Conservation (phyloP, 768 basidiomycete genomes). For the Mycena floridula region DNA sequence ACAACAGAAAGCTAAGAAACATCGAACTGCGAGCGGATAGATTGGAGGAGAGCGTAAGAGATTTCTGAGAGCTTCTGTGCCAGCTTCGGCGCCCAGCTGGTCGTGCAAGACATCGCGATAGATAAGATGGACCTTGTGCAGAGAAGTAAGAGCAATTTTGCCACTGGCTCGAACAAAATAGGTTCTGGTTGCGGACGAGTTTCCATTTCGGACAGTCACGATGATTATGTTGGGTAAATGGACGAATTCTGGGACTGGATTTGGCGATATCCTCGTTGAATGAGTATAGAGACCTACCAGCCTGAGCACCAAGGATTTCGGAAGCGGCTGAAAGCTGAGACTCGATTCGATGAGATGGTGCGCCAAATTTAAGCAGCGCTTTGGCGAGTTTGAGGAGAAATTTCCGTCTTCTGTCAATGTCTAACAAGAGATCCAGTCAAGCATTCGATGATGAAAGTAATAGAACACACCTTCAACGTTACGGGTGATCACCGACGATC, state of each 20-base stretch:
- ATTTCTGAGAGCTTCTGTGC: conserved; percentile 57
- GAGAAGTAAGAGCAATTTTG: conserved; percentile 72
- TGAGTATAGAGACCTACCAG: conserved; percentile 32
- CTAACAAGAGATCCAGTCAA: conserved; percentile 18
- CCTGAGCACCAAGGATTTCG: conserved; percentile 68
- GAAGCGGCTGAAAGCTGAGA: conserved; percentile 81
- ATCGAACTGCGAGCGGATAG: conserved; percentile 62
- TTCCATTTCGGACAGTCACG: conserved; percentile 74
- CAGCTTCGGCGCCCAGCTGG: conserved; percentile 66
- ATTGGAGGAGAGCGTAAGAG: conserved; percentile 60
- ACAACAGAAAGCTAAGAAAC: conserved; percentile 69
- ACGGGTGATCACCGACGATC: conserved; percentile 29
- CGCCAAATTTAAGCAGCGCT: conserved; percentile 85
- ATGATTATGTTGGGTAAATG: conserved; percentile 78
- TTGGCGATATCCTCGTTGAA: background rate
- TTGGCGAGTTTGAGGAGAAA: conserved; percentile 86
- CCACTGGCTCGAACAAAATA: conserved; percentile 82
- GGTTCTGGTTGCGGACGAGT: conserved; percentile 68
- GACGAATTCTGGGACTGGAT: conserved; percentile 55
- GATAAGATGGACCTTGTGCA: conserved; percentile 77
- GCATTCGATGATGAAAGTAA: background rate
- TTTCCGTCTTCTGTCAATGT: conserved; percentile 44
- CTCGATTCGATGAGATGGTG: conserved; percentile 92
- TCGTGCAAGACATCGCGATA: conserved; percentile 88
- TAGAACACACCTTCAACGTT: conserved; percentile 39